Base-by-base conservation (phyloP, 495 filamentous ascomycete species). In the Apiosordaria backusii region DNA sequence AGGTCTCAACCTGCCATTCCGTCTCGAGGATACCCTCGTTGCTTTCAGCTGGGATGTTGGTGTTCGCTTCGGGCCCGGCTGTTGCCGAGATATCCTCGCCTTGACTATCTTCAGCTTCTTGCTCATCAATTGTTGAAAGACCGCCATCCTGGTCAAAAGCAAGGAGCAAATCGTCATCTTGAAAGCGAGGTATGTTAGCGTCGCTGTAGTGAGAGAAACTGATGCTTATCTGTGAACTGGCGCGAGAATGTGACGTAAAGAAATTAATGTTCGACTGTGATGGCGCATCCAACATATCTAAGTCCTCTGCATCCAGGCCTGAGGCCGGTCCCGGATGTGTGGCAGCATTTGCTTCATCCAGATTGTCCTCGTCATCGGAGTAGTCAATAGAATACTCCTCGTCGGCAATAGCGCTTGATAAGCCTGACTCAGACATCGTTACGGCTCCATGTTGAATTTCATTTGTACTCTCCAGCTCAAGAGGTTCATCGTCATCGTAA, bases 401-500 rank as follows among this genome's bases (percentile, higher is more conserved):
- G 53, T 68, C 50, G 63, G 63, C 22, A 24, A 4, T 0, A 27
- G 16, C 4, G 18, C 21, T n/a, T 10, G 52, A 21, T 6, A 60
- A 15, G 50, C 3, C 25, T 2, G 35, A 21, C 16, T 22, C n/a
- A 23, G 52, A 6, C 2, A n/a, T 19, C 4, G 0, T 18, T 23
- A 15, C 10, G 22, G 52, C 4, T 2, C 22, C 22, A 15, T 3
- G 18, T 55, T 23, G 15, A 23, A 0, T 19, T 21, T 18, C 10
- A n/a, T 1, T 21, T 4, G 22, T 5, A 13, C n/a, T 6, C 22
- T 21, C 52, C 52, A 55, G 40, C 45, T 25, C 19, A 15, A 35
- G 15, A 26, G 57, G 35, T 15, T 62, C 65, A 23, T 80, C 77
- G 60, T 79, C 71, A 53, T 76, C 72, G 58, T 70, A 74, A 68